Evolutionary conservation across 148 eudicot species (phyloP).

Genomic region (Salicornia ramosissima): DNA sequence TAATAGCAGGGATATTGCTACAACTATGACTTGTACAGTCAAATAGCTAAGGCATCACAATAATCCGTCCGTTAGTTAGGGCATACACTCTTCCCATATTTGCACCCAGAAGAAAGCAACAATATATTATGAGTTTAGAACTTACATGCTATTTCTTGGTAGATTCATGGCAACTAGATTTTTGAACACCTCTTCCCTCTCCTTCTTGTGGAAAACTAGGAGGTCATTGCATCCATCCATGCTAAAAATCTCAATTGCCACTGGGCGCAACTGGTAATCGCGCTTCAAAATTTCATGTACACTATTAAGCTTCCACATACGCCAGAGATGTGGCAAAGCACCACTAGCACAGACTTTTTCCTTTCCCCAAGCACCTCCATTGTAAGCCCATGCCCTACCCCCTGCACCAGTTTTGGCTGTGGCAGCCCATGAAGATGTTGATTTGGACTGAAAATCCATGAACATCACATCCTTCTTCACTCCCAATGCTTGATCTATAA

Average conservation of each 20-base stretch:
- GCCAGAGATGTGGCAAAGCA: conserved; percentile 88
- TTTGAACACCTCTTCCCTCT: conserved; percentile 95
- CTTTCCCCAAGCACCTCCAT: conserved; percentile 99
- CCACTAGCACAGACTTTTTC: conserved; percentile 75
- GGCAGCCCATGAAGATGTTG: conserved; percentile 74
- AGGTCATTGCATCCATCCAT: conserved; percentile 99
- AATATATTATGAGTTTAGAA: conserved; percentile 13
- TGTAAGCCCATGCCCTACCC: conserved; percentile 97
- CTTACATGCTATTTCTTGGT: conserved; percentile 98
- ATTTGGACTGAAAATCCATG: conserved; percentile 79
- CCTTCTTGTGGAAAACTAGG: conserved; percentile 94
- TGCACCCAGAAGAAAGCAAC: background rate
- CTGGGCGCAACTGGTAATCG: conserved; percentile 98
- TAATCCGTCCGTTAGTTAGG: background rate
- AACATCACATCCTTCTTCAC: conserved; percentile 79
- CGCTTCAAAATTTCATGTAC: conserved; percentile 97
- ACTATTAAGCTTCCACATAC: conserved; percentile 96
- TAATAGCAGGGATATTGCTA: background rate
- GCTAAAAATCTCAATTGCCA: conserved; percentile 96
- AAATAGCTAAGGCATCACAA: background rate
- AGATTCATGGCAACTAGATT: conserved; percentile 96
- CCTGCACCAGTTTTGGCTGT: conserved; percentile 56
- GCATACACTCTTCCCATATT: background rate
- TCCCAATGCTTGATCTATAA: conserved; percentile 95
- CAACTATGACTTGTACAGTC: background rate